Percentiles rank a stretch among this genome's conserved stretches.
phyloP scores from a whole-genome alignment of 345 rosid genomes.

The Triadica sebifera region DNA sequence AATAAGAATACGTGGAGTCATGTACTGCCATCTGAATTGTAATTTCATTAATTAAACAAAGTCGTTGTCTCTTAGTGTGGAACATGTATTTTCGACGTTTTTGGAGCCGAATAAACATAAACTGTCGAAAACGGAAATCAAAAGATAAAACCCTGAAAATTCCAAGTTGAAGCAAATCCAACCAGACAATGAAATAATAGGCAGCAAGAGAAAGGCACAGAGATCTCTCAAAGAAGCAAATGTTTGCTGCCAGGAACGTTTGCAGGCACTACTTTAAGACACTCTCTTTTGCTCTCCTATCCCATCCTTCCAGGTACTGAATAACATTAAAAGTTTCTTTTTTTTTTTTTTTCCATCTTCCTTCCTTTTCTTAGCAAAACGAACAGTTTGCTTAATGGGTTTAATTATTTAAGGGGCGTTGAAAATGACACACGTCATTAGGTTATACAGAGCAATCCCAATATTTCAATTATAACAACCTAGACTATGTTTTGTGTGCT shows the following conservation, averaged over 20 bases:
- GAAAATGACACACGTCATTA: neutral
- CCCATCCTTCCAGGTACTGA: constrained; percentile 47
- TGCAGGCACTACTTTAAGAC: constrained; percentile 42
- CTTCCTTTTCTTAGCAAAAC: neutral
- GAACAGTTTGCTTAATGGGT: neutral
- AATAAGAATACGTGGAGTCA: too few species aligned
- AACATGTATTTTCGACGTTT: neutral
- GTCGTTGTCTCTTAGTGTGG: too few species aligned
- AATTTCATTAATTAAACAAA: too few species aligned
- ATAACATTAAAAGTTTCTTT: neutral
- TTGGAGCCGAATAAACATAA: neutral
- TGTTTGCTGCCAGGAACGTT: constrained; percentile 62
- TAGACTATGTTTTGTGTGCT: too few species aligned
- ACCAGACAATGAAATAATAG: neutral
- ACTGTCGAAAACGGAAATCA: neutral
- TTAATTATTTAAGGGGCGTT: too few species aligned
- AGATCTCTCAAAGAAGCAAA: constrained; percentile 16
- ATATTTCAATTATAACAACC: too few species aligned
- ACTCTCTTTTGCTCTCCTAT: constrained; percentile 47
- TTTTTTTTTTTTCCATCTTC: neutral
- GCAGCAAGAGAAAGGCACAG: neutral
- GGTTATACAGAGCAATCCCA: neutral
- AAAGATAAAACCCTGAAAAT: constrained; percentile 26
- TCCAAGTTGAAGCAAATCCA: neutral
- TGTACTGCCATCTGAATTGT: too few species aligned